Conservation (phyloP, 805 yeast species). For the Spathaspora boniae region DNA sequence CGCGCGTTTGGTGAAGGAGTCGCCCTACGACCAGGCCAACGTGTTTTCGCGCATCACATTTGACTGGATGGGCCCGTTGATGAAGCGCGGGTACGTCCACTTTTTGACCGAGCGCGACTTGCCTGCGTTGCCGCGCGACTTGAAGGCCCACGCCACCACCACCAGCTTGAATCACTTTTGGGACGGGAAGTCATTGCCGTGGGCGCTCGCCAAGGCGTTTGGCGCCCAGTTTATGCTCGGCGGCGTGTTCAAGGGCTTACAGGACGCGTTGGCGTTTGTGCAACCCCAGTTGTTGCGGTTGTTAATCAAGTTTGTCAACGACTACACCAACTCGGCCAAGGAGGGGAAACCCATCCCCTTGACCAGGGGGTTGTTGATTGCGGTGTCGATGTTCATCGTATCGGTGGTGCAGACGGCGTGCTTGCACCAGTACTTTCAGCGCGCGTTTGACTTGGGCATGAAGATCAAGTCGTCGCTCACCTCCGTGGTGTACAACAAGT, state of each 20-base stretch:
- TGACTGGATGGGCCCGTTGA: conserved; percentile 86
- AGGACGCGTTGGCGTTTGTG: conserved; percentile 65
- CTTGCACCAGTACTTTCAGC: conserved; percentile 75
- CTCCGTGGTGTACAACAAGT: conserved; percentile 63
- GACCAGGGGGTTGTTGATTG: conserved; percentile 72
- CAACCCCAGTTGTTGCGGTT: conserved; percentile 30
- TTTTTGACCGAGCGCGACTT: conserved; percentile 60
- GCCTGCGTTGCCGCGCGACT: conserved; percentile 70
- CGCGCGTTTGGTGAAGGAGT: conserved; percentile 12
- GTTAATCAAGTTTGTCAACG: conserved; percentile 31
- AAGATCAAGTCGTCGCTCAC: conserved; percentile 67
- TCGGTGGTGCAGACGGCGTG: conserved; percentile 76
- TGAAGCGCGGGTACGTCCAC: conserved; percentile 70
- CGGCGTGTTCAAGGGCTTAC: conserved; percentile 65
- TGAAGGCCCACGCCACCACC: conserved; percentile 54
- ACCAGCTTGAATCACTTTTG: conserved; percentile 54
- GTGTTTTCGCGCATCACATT: conserved; percentile 76
- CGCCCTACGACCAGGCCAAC: conserved; percentile 59
- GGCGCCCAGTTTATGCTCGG: conserved; percentile 70
- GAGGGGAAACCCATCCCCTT: conserved; percentile 53
- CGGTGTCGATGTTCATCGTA: conserved; percentile 68
- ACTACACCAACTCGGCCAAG: conserved; percentile 33
- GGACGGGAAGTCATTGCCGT: conserved; percentile 55
- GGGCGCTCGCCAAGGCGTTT: conserved; percentile 67
- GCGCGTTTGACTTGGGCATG: conserved; percentile 75